These are phyloP conservation scores for Cyamopsis tetragonoloba DNA, from an alignment of 306 rosid genomes.

Conservation along the genomic window DNA sequence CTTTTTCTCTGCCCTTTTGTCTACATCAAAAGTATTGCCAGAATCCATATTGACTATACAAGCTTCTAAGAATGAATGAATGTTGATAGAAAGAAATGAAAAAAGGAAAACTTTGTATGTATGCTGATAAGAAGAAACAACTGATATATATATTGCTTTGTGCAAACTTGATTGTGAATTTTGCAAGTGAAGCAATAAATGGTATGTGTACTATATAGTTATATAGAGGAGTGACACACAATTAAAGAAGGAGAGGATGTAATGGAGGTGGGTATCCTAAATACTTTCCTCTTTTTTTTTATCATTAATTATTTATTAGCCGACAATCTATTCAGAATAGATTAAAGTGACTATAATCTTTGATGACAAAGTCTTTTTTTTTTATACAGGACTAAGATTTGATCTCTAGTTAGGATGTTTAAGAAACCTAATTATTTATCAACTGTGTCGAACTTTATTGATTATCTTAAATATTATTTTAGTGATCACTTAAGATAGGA, in stretches of 20 bases:
- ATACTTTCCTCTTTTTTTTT: too few relatives aligned
- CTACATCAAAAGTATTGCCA: not conserved
- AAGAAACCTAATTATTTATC: too few relatives aligned
- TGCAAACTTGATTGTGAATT: conserved; percentile 36
- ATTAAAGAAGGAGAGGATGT: not conserved
- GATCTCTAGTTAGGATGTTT: too few relatives aligned
- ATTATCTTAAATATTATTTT: not conserved
- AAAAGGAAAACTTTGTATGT: not conserved
- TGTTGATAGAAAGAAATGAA: not conserved
- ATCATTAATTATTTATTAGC: too few relatives aligned
- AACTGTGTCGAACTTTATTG: too few relatives aligned
- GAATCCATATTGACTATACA: conserved; percentile 20
- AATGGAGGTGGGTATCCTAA: not conserved
- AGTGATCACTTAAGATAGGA: conserved; percentile 5
- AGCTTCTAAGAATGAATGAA: conserved; percentile 11
- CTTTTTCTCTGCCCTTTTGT: conserved; percentile 17
- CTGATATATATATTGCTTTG: not conserved
- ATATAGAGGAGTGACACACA: not conserved
- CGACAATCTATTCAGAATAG: too few relatives aligned
- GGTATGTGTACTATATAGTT: conserved; percentile 9
- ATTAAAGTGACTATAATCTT: too few relatives aligned
- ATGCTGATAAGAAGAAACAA: not conserved
- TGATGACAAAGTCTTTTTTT: too few relatives aligned
- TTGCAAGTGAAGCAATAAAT: conserved; percentile 54
- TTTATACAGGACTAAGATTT: too few relatives aligned